Percentiles rank a stretch among this genome's conserved stretches.
These are phyloP conservation scores for Wallacemonas collosoma DNA, from an alignment of 208 protist genomes.

Conservation along the genomic window DNA sequence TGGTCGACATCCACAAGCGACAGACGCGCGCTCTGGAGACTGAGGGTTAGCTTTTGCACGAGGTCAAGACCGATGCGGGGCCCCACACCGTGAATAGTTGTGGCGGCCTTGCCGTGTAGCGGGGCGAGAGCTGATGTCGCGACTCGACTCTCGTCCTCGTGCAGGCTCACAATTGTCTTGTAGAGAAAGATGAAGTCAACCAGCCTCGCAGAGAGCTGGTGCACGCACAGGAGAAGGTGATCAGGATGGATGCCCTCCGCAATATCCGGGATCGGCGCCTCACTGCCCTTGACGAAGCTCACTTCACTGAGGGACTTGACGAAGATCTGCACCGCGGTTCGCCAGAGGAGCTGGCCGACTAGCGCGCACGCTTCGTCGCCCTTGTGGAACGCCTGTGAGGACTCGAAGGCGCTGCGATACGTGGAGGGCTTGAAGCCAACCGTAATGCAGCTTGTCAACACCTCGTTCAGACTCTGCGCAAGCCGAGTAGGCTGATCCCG, in stretches of 20 bases:
- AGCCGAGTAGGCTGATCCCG: slow-evolving; percentile 51
- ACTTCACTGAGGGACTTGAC: slow-evolving; percentile 73
- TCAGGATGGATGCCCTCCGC: slow-evolving; percentile 77
- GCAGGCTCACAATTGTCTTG: slow-evolving; percentile 52
- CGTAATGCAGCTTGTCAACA: slow-evolving; percentile 67
- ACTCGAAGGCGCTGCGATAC: slow-evolving; percentile 73
- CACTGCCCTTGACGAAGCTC: slow-evolving; percentile 69
- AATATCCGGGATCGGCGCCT: slow-evolving; percentile 61
- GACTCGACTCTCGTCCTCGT: slow-evolving; percentile 44
- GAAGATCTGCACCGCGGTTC: slow-evolving; percentile 66
- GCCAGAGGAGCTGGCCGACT: slow-evolving; percentile 67
- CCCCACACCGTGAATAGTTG: slow-evolving; percentile 49
- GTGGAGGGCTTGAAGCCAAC: slow-evolving; percentile 70
- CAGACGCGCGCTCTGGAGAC: slow-evolving; percentile 46
- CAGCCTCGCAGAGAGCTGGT: slow-evolving; percentile 70
- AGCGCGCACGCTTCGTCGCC: slow-evolving; percentile 34
- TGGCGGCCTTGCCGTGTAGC: slow-evolving; percentile 48
- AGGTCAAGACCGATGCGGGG: slow-evolving; percentile 66
- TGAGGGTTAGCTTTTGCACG: slow-evolving; percentile 68
- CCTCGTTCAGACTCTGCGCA: slow-evolving; percentile 38
- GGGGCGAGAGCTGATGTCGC: slow-evolving; percentile 23
- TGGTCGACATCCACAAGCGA: slow-evolving; percentile 56
- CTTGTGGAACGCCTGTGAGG: slow-evolving; percentile 37
- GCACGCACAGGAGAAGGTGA: slow-evolving; percentile 68
- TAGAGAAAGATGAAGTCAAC: slow-evolving; percentile 84